A percentile compares a stretch with the other conserved stretches of the same genome.
phyloP scores from a whole-genome alignment of 1,284 basidiomycete species.

The Grifola frondosa region DNA sequence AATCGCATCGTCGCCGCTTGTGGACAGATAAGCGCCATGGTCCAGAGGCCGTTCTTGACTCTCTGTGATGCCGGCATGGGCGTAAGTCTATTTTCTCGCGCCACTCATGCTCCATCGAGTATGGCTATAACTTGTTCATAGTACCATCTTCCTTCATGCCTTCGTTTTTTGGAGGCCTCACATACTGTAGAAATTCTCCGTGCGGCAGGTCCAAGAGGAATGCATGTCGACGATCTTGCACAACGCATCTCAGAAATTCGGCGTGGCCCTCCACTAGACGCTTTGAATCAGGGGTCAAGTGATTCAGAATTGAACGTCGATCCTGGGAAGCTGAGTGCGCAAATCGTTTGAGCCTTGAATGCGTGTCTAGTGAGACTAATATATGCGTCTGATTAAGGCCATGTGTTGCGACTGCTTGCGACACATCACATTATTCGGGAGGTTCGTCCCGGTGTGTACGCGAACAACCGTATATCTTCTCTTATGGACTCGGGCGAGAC shows the following conservation, averaged over 20 bases:
- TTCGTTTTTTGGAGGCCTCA: conserved; percentile 66
- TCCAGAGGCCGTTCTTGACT: conserved; percentile 65
- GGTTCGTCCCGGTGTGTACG: conserved; percentile 62
- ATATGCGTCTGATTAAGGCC: conserved; percentile 39
- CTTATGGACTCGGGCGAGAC: conserved; percentile 65
- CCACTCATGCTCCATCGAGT: neutral
- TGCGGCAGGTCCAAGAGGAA: conserved; percentile 53
- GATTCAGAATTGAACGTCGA: conserved; percentile 34
- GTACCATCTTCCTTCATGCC: conserved; percentile 71
- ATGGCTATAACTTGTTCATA: conserved; percentile 22
- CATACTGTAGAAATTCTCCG: conserved; percentile 66
- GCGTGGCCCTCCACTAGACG: too few species aligned
- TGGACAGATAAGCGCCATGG: conserved; percentile 59
- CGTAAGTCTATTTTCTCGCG: conserved; percentile 38
- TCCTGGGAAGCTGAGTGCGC: conserved; percentile 50
- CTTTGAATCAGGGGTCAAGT: conserved; percentile 7
- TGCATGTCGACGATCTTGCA: conserved; percentile 59
- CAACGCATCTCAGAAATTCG: conserved; percentile 12
- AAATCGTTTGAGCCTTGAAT: too few species aligned
- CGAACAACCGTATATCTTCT: conserved; percentile 63
- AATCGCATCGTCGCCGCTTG: conserved; percentile 65
- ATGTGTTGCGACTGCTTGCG: conserved; percentile 66
- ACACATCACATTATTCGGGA: conserved; percentile 71
- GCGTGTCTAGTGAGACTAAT: neutral
- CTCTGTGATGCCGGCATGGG: conserved; percentile 67